phyloP scores from a whole-genome alignment of 1,139 yeast species.

The Yamadazyma jaroonii region DNA sequence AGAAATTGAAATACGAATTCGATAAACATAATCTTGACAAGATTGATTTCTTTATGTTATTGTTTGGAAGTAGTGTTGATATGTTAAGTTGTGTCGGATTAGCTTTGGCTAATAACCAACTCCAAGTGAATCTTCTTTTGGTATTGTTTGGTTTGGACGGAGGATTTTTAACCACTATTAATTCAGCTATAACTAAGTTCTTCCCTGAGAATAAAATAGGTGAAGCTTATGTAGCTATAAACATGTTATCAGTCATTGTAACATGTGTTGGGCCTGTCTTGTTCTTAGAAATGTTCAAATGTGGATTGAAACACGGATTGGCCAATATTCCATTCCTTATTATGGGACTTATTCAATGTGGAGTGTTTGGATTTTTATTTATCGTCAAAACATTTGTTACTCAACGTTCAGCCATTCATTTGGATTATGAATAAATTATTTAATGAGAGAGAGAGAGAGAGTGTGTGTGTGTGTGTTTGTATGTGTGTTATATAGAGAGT shows the following conservation, averaged over 20 bases:
- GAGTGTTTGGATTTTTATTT: too few relatives aligned
- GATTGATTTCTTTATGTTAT: constrained; percentile 3
- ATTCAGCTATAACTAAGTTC: constrained; percentile 9
- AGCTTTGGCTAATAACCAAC: background rate
- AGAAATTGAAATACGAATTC: constrained; percentile 1
- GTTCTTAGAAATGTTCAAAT: constrained; percentile 22
- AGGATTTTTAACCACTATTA: constrained; percentile 1
- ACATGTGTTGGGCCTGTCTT: constrained; percentile 20
- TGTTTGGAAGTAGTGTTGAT: constrained; percentile 2
- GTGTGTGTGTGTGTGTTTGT: too few relatives aligned
- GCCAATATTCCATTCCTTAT: constrained; percentile 8
- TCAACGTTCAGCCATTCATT: background rate
- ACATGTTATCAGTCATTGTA: constrained; percentile 14
- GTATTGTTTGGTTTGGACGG: background rate
- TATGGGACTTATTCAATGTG: background rate
- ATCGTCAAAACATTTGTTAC: too few relatives aligned
- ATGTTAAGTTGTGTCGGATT: background rate
- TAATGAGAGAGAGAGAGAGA: too few relatives aligned
- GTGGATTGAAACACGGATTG: constrained; percentile 5
- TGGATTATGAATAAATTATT: too few relatives aligned
- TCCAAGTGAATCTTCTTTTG: background rate
- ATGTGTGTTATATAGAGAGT: background rate
- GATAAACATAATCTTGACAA: constrained; percentile 2
- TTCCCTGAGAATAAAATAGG: constrained; percentile 8
- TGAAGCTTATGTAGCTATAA: constrained; percentile 10